Evolutionary conservation across 805 yeast genomes (phyloP), one percentile per base, ranked within the genome.

Genomic region (Hanseniaspora singularis): DNA sequence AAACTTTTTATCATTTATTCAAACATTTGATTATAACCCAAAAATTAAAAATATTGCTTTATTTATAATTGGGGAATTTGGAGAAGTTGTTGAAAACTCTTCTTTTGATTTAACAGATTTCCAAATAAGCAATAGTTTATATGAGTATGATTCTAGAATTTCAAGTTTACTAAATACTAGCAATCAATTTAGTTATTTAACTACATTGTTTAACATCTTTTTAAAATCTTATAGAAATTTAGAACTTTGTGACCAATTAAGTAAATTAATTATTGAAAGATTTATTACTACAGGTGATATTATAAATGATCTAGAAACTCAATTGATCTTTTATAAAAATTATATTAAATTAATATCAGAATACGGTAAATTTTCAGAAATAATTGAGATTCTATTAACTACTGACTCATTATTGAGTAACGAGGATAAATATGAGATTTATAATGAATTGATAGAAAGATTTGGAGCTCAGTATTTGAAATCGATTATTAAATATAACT

Each of bases 31-130:
- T 18, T 33, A 37, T 8, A 31, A 44, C 22, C 7, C 11, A 16
- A 44, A 44, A 22, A 30, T 44, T 4, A 33, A 44, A 24, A 44
- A 37, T 27, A 44, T 44, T 31, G 27, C 39, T 12, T 18, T 36
- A 3, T 37, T 37, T 15, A 23, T 16, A 15, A 3, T 20, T 9
- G 9, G 22, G 2, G 16, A 44, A 11, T 37, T 30, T 24, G 48
- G 37, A 31, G 27, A 31, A 15, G 38, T 20, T 7, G 6, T 28
- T 8, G 41, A 44, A 12, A 31, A 26, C 11, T 22, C 24, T 28
- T 1, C 20, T 3, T 36, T 31, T 24, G 38, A 30, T 0, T 19
- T 2, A 3, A 18, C 11, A 4, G 10, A 19, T 12, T 28, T 44
- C 2, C 30, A 44, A 7, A 14, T 37, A 5, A n/a, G n/a, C 4